phyloP scores from a whole-genome alignment of 257 asterid species.

The Rubia yunnanensis region DNA sequence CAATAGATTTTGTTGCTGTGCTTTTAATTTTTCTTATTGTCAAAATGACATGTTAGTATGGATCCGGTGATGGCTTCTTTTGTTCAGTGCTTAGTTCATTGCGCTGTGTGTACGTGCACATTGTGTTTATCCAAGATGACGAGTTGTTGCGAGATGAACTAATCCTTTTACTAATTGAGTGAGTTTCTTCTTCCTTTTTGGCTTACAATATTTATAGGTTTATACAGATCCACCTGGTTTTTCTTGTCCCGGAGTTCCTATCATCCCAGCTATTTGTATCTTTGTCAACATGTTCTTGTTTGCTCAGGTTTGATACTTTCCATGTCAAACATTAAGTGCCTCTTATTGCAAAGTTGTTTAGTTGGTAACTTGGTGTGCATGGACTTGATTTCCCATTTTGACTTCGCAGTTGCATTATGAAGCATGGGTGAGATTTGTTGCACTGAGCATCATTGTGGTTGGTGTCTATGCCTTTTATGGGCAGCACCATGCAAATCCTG shows the following conservation, averaged over 20 bases:
- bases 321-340: background rate
- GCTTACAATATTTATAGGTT: slow-evolving; percentile 31
- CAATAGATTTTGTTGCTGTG: background rate
- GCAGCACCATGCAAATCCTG: slow-evolving; percentile 77
- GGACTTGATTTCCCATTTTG: slow-evolving; percentile 1
- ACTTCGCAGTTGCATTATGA: slow-evolving; percentile 75
- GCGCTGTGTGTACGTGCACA: background rate
- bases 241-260: slow-evolving; percentile 94
- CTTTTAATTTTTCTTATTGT: background rate
- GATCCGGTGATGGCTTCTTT: background rate
- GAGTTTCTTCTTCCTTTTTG: background rate
- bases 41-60: background rate
- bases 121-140: background rate
- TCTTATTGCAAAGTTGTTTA: background rate
- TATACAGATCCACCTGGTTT: slow-evolving; percentile 59
- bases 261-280: slow-evolving; percentile 70
- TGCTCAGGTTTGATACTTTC: slow-evolving; percentile 59
- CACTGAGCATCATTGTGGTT: slow-evolving; percentile 55
- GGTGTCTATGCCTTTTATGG: slow-evolving; percentile 75
- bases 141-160: background rate
- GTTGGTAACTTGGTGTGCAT: background rate
- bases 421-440: slow-evolving; percentile 89
- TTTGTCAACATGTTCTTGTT: slow-evolving; percentile 75
- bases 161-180: background rate
- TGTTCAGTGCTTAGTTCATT: background rate